A percentile compares a stretch with the other conserved stretches of the same genome.
Evolutionary conservation across 163 green algal species (phyloP).

Genomic region (Volvox carteri): DNA sequence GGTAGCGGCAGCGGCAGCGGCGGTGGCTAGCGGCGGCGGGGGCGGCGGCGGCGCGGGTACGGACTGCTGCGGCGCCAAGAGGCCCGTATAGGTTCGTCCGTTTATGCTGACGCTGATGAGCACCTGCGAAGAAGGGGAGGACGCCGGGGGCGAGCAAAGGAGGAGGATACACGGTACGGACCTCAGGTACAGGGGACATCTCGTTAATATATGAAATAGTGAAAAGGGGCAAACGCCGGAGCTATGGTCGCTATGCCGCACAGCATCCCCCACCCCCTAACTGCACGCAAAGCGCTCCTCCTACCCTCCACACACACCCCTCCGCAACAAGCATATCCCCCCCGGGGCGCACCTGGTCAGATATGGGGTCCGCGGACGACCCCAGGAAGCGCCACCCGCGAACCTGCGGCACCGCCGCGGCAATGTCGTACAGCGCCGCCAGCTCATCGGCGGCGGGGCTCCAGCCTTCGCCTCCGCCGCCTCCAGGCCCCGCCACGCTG

Average conservation of each 20-base stretch:
- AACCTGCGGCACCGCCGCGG: slow-evolving; percentile 25
- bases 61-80: slow-evolving; percentile 36
- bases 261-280: too few relatives aligned
- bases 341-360: slow-evolving; percentile 11
- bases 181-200: too few relatives aligned
- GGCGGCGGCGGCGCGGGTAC: background rate
- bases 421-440: slow-evolving; percentile 24
- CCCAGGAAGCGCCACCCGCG: slow-evolving; percentile 46
- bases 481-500: background rate
- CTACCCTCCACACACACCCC: too few relatives aligned
- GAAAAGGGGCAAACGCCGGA: too few relatives aligned
- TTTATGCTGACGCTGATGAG: slow-evolving; percentile 47
- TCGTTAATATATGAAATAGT: too few relatives aligned
- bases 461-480: background rate
- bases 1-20: slow-evolving; percentile 4
- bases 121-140: slow-evolving; percentile 24
- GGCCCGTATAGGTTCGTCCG: slow-evolving; percentile 39
- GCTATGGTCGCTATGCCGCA: too few relatives aligned
- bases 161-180: too few relatives aligned
- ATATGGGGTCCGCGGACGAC: background rate
- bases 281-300: too few relatives aligned
- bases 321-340: too few relatives aligned
- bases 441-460: background rate
- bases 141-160: background rate
- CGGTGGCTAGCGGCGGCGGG: background rate